These are phyloP conservation scores for Ogataea methanolica DNA, from an alignment of 805 yeast genomes.

Conservation along the genomic window DNA sequence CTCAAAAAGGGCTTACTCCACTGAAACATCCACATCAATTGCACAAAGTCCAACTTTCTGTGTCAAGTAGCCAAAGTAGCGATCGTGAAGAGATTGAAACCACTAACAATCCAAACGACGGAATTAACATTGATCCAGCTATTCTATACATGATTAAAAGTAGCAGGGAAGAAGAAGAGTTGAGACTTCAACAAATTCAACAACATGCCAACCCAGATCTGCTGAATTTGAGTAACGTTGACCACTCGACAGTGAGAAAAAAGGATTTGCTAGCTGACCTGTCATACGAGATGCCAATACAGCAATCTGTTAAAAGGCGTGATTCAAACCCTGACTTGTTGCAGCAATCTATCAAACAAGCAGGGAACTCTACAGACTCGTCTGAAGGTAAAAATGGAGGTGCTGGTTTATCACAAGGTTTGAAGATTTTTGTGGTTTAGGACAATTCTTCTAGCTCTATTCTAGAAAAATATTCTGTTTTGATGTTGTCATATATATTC, in stretches of 20 bases:
- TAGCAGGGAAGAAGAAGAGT: background rate
- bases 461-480: no score
- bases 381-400: background rate
- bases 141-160: constrained; percentile 2
- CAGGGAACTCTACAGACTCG: background rate
- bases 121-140: constrained; percentile 8
- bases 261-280: no score
- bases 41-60: constrained; percentile 4
- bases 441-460: background rate
- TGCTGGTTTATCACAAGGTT: constrained; percentile 6
- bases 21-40: constrained; percentile 5
- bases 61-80: background rate
- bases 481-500: no score
- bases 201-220: background rate
- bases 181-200: background rate
- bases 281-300: no score
- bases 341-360: background rate
- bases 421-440: constrained; percentile 6
- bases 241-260: no score
- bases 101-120: background rate
- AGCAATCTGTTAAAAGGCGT: no score
- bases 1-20: background rate
- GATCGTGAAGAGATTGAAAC: background rate
- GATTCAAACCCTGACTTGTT: no score
- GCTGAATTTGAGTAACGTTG: no score